Evolutionary conservation across 2,329 filamentous ascomycete genomes (phyloP).

Genomic region (Didymella keratinophila): DNA sequence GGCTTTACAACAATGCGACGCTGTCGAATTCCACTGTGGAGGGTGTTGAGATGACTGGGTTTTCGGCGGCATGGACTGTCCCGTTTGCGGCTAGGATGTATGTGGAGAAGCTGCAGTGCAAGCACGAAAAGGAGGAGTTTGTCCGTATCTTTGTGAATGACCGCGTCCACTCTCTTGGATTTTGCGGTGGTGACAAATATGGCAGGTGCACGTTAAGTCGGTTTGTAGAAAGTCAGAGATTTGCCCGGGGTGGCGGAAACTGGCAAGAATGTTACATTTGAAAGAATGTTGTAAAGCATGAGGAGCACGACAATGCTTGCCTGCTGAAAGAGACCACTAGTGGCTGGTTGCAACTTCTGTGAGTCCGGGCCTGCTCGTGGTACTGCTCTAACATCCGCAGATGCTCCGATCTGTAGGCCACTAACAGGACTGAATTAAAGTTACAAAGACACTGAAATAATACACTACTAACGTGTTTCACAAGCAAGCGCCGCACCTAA

Average conservation of each 20-base stretch:
- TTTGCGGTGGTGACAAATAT: constrained; percentile 72
- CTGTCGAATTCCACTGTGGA: constrained; percentile 57
- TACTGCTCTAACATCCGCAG: no score
- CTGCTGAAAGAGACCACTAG: no score
- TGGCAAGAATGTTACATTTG: background rate
- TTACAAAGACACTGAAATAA: no score
- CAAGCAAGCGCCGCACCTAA: no score
- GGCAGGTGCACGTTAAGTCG: constrained; percentile 74
- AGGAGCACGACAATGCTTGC: no score
- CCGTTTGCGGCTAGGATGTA: constrained; percentile 86
- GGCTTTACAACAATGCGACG: constrained; percentile 73
- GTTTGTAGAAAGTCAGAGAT: constrained; percentile 78
- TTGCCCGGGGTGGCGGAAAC: constrained; percentile 72
- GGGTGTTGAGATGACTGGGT: constrained; percentile 67
- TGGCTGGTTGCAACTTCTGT: no score
- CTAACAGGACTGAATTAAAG: no score
- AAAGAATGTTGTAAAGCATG: background rate
- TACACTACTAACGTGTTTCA: no score
- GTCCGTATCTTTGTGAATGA: constrained; percentile 87
- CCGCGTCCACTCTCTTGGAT: constrained; percentile 74
- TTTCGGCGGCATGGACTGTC: constrained; percentile 78
- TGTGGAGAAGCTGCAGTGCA: constrained; percentile 85
- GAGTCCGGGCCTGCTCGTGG: no score
- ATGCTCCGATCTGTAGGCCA: no score
- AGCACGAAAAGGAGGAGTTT: constrained; percentile 66